phyloP scores from a whole-genome alignment of 192 early-diverging fungal genomes.

The Coemansia sp. region DNA sequence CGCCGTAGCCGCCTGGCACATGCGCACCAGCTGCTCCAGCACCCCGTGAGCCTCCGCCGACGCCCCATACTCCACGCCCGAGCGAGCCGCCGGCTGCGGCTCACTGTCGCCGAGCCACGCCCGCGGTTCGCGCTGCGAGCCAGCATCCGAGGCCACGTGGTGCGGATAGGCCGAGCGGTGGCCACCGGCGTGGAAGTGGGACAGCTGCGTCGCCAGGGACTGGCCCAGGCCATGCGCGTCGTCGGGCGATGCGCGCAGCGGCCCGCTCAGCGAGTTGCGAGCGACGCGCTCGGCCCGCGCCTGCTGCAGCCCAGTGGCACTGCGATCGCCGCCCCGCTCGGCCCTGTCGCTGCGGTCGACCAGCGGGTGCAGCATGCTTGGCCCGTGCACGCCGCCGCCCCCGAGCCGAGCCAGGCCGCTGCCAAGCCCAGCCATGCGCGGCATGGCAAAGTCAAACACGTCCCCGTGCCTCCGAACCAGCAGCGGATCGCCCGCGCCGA shows the following conservation, averaged over 20 bases:
- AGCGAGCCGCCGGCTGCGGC: not conserved
- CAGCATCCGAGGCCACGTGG: constrained; percentile 20
- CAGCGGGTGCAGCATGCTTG: constrained; percentile 43
- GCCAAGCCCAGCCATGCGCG: constrained; percentile 26
- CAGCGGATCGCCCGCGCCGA: not conserved
- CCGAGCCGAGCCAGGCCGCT: constrained; percentile 10
- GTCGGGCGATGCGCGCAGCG: constrained; percentile 25
- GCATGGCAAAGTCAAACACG: constrained; percentile 17
- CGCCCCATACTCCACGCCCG: not conserved
- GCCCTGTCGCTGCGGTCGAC: constrained; percentile 18
- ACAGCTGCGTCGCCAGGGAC: constrained; percentile 33
- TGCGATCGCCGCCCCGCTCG: constrained; percentile 10
- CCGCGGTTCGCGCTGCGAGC: constrained; percentile 9
- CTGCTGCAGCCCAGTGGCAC: constrained; percentile 26
- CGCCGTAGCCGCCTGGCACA: constrained; percentile 39
- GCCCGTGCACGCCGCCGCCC: constrained; percentile 17
- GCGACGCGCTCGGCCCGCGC: constrained; percentile 46
- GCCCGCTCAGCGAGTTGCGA: constrained; percentile 25
- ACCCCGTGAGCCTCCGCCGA: constrained; percentile 13
- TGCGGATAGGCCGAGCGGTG: constrained; percentile 40
- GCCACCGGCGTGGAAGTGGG: constrained; percentile 27
- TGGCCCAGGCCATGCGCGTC: constrained; percentile 44
- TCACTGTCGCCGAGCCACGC: not conserved
- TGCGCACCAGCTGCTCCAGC: constrained; percentile 35
- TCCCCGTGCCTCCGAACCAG: constrained; percentile 14